Percentiles rank a stretch among this genome's conserved stretches.
Evolutionary conservation across 768 basidiomycete genomes (phyloP).

Genomic region (Cubamyces lactineus): DNA sequence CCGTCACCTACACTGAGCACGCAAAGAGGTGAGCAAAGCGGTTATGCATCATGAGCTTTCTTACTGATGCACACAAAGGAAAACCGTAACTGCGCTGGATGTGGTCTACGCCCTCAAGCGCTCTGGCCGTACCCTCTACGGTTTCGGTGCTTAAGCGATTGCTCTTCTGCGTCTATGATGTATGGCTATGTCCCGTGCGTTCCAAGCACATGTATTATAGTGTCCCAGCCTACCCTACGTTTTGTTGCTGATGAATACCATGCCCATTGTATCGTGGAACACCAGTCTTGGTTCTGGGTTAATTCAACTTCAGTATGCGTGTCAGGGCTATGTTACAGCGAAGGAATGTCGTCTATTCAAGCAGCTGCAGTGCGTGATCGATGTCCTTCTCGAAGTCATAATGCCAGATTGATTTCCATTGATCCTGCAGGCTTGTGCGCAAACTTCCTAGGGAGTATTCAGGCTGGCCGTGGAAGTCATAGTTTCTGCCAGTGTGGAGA

Average conservation of each 20-base stretch:
- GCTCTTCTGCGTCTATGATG: slow-evolving; percentile 12
- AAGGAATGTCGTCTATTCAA: too few species aligned
- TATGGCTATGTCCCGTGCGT: slow-evolving; percentile 23
- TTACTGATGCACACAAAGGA: slow-evolving; percentile 27
- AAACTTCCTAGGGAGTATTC: slow-evolving; percentile 37
- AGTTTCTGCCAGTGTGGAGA: slow-evolving; percentile 45
- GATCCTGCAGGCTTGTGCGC: slow-evolving; percentile 39
- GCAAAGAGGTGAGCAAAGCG: slow-evolving; percentile 45
- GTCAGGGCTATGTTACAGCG: too few species aligned
- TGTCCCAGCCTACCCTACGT: slow-evolving; percentile 16
- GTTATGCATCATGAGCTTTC: not conserved
- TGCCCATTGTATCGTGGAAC: slow-evolving; percentile 1
- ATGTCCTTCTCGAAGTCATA: slow-evolving; percentile 47
- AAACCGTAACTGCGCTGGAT: slow-evolving; percentile 61
- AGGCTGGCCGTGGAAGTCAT: slow-evolving; percentile 43
- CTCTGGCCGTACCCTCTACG: slow-evolving; percentile 60
- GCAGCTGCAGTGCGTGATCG: not conserved
- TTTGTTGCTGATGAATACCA: slow-evolving; percentile 12
- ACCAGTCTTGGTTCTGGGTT: not conserved
- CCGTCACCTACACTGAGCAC: slow-evolving; percentile 63
- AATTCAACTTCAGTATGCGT: too few species aligned
- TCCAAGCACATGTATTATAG: slow-evolving; percentile 20
- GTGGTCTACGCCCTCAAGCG: slow-evolving; percentile 66
- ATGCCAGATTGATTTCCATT: slow-evolving; percentile 54
- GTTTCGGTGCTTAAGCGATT: slow-evolving; percentile 49